Evolutionary conservation across 257 asterid genomes (phyloP).

Genomic region (Mitragyna speciosa): DNA sequence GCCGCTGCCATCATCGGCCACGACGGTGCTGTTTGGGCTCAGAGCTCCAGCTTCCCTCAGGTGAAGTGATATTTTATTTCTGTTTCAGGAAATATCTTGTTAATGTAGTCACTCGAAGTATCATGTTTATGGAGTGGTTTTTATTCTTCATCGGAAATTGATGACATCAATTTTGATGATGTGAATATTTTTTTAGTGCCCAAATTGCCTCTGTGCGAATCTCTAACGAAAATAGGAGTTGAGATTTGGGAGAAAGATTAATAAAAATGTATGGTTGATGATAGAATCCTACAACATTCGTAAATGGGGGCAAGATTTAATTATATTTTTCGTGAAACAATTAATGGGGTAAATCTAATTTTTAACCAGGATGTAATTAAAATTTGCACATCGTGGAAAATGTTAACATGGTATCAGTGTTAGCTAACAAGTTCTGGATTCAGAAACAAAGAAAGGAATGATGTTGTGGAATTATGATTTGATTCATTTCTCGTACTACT

Average conservation of each 20-base stretch:
- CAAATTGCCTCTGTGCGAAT: not conserved
- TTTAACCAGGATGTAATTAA: too few species aligned
- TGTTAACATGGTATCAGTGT: not conserved
- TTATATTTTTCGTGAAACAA: too few species aligned
- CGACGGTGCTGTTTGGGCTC: slow-evolving; percentile 55
- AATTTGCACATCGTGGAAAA: too few species aligned
- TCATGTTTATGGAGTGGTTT: not conserved
- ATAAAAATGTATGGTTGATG: too few species aligned
- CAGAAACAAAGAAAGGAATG: too few species aligned
- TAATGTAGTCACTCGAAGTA: not conserved
- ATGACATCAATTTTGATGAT: not conserved
- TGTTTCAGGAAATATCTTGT: not conserved
- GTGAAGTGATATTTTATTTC: not conserved
- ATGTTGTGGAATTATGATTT: not conserved
- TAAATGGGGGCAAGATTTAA: too few species aligned
- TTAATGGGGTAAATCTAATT: too few species aligned
- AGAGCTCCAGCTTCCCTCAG: slow-evolving; percentile 57
- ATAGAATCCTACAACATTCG: too few species aligned
- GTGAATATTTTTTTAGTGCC: not conserved
- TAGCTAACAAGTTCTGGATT: not conserved
- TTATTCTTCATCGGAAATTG: too few species aligned
- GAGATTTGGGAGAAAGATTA: too few species aligned
- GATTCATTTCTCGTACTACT: not conserved
- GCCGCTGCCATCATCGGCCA: slow-evolving; percentile 59
- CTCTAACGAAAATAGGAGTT: too few species aligned